phyloP scores from a whole-genome alignment of 2,329 filamentous ascomycete genomes.

The Fusarium mexicanum region DNA sequence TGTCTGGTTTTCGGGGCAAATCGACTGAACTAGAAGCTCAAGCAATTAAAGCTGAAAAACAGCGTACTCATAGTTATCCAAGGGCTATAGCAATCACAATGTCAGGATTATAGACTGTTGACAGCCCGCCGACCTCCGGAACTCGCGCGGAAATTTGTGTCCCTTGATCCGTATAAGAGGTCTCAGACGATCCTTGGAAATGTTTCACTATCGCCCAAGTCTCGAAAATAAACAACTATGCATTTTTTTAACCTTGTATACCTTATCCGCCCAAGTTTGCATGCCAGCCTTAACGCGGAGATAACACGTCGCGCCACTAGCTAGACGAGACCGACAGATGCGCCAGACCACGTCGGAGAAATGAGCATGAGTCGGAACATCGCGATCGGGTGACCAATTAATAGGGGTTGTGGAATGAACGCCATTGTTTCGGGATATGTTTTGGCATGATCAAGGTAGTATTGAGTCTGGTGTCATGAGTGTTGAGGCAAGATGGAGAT shows the following conservation, averaged over 20 bases:
- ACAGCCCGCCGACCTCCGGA: not conserved
- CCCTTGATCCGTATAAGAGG: not conserved
- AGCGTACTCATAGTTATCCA: not conserved
- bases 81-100: not conserved
- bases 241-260: conserved; percentile 30
- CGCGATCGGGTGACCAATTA: too few relatives aligned
- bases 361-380: not conserved
- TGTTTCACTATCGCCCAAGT: conserved; percentile 4
- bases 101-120: too few relatives aligned
- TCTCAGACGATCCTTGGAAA: not conserved
- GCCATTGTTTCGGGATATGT: not conserved
- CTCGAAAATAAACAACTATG: conserved; percentile 15
- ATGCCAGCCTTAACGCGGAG: not conserved
- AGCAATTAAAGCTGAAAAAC: not conserved
- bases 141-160: not conserved
- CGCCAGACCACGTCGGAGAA: not conserved
- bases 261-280: not conserved
- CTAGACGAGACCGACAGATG: not conserved
- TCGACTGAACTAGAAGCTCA: not conserved
- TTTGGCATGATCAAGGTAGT: not conserved
- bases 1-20: not conserved
- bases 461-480: conserved; percentile 1
- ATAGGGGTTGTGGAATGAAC: not conserved
- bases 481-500: not conserved
- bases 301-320: not conserved